phyloP scores from a whole-genome alignment of 2,329 filamentous ascomycete species.

The Pseudogymnoascus pannorum region DNA sequence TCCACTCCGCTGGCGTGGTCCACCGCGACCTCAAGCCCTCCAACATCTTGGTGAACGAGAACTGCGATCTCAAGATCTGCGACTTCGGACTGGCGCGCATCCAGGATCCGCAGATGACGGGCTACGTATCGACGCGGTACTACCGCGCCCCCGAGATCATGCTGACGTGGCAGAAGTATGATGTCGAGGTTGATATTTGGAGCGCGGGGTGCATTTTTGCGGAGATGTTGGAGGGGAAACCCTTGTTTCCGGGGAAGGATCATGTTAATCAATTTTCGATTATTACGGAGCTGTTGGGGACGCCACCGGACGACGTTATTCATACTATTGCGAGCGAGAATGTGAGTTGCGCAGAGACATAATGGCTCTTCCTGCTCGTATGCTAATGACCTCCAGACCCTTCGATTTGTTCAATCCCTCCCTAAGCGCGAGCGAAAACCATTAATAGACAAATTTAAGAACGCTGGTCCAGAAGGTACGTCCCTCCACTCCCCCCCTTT shows the following conservation, averaged over 20 bases:
- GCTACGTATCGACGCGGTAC: constrained; percentile 97
- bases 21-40: constrained; percentile 97
- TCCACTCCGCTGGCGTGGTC: constrained; percentile 95
- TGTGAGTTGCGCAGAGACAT: constrained; percentile 50
- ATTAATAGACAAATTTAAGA: constrained; percentile 84
- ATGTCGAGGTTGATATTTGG: constrained; percentile 98
- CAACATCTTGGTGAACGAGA: constrained; percentile 99
- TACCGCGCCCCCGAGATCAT: constrained; percentile 99
- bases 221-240: constrained; percentile 98
- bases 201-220: constrained; percentile 98
- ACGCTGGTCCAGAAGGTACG: constrained; percentile 77
- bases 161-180: constrained; percentile 99
- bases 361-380: not conserved
- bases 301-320: constrained; percentile 96
- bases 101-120: constrained; percentile 98
- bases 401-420: constrained; percentile 94
- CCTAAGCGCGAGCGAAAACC: constrained; percentile 91
- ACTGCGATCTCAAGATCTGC: constrained; percentile 99
- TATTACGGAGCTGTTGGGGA: constrained; percentile 94
- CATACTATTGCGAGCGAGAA: constrained; percentile 98
- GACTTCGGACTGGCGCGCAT: constrained; percentile 97
- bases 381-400: constrained; percentile 51
- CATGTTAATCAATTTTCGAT: constrained; percentile 99
- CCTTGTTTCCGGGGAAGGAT: constrained; percentile 96
- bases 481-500: constrained; percentile 17